These are phyloP conservation scores for Byssochlamys sp. DNA, from an alignment of 2,329 filamentous ascomycete species.

Conservation along the genomic window DNA sequence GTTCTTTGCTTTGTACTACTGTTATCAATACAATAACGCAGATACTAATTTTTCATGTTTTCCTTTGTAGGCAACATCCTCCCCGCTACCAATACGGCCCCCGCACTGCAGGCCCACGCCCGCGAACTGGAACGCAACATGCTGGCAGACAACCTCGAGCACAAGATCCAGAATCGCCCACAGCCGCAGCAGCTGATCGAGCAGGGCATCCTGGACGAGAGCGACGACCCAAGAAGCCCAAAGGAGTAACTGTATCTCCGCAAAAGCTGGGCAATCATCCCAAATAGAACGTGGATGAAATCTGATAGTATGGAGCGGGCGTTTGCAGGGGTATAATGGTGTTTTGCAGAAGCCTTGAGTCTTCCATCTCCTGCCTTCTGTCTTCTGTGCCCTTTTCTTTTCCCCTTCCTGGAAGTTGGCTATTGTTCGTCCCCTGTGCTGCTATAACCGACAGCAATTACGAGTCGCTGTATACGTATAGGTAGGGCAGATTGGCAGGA, in stretches of 20 bases:
- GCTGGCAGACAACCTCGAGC: constrained; percentile 75
- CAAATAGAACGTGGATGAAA: neutral
- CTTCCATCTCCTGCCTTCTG: neutral
- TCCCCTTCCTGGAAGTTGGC: neutral
- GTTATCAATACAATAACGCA: neutral
- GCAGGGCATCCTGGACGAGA: constrained; percentile 66
- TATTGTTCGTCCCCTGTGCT: neutral
- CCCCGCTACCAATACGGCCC: constrained; percentile 65
- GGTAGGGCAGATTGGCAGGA: neutral
- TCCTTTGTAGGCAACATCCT: constrained; percentile 66
- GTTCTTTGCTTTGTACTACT: neutral
- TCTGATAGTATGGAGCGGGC: neutral
- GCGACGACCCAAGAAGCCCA: constrained; percentile 37
- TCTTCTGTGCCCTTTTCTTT: neutral
- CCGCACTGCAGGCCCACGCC: constrained; percentile 68
- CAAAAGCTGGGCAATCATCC: neutral
- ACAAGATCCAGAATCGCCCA: constrained; percentile 71
- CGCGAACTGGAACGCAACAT: constrained; percentile 80
- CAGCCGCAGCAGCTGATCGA: constrained; percentile 66
- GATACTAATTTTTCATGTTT: neutral
- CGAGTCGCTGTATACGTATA: neutral
- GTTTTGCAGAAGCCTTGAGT: neutral
- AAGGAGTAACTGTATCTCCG: neutral
- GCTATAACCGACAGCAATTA: neutral
- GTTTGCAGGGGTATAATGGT: neutral